phyloP scores from a whole-genome alignment of 2,329 filamentous ascomycete species.

The Cladosporium austrohemisphaericum region DNA sequence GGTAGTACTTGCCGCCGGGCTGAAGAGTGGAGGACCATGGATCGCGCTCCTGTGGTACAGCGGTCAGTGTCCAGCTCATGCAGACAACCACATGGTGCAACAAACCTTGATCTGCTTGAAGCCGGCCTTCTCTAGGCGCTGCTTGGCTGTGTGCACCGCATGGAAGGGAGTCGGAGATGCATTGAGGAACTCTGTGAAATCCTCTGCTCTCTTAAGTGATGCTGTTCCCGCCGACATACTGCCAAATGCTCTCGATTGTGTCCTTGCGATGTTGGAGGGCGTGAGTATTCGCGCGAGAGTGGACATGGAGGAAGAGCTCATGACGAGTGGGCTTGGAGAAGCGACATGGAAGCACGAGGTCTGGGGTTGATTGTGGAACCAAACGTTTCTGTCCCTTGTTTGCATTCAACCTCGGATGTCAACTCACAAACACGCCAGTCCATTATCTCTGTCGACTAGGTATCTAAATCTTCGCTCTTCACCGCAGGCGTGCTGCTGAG shows the following conservation, averaged over 20 bases:
- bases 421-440: too few species aligned
- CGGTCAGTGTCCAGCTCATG: background rate
- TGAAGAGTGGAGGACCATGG: constrained; percentile 76
- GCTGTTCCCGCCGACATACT: constrained; percentile 34
- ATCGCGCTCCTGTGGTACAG: constrained; percentile 65
- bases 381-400: too few species aligned
- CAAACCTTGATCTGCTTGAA: constrained; percentile 77
- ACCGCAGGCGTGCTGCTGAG: too few species aligned
- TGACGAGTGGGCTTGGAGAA: too few species aligned
- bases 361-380: too few species aligned
- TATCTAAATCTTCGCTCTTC: too few species aligned
- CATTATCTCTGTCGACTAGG: too few species aligned
- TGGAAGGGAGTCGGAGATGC: constrained; percentile 94
- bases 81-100: background rate
- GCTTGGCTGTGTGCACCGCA: constrained; percentile 75
- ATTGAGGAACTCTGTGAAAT: constrained; percentile 92
- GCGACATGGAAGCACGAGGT: too few species aligned
- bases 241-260: background rate
- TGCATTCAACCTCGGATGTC: too few species aligned
- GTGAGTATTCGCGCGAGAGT: background rate
- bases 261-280: background rate
- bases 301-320: background rate
- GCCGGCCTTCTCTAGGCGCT: constrained; percentile 74
- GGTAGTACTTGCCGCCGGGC: constrained; percentile 91
- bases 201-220: constrained; percentile 56